Evolutionary conservation across 768 basidiomycete species (phyloP).

Genomic region (Phylloporus sp.): DNA sequence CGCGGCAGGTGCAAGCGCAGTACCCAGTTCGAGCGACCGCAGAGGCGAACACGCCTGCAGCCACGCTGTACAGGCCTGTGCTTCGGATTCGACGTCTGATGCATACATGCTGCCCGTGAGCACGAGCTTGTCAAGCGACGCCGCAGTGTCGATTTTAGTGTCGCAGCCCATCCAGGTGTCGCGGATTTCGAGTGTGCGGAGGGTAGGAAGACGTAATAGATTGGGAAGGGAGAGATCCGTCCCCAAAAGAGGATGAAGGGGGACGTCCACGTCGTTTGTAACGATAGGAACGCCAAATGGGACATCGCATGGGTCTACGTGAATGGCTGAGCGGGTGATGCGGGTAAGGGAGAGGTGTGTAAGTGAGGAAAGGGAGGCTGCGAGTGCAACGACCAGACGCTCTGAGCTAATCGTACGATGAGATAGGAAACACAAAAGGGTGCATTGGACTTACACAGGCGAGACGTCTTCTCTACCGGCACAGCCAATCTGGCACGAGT

Average conservation of each 20-base stretch:
- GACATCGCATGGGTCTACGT: slow-evolving; percentile 48
- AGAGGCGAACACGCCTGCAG: slow-evolving; percentile 22
- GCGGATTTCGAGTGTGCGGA: slow-evolving; percentile 58
- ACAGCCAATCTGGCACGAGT: slow-evolving; percentile 17
- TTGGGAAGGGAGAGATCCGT: slow-evolving; percentile 60
- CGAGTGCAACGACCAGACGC: slow-evolving; percentile 65
- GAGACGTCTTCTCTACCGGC: slow-evolving; percentile 33
- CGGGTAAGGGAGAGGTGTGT: slow-evolving; percentile 55
- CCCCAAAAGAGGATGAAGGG: slow-evolving; percentile 50
- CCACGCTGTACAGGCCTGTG: slow-evolving; percentile 25
- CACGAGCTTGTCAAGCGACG: slow-evolving; percentile 18
- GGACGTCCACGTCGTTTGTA: slow-evolving; percentile 57
- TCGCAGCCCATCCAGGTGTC: slow-evolving; percentile 65
- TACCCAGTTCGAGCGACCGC: slow-evolving; percentile 18
- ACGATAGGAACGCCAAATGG: slow-evolving; percentile 53
- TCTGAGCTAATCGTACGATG: slow-evolving; percentile 36
- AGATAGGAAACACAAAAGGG: neutral
- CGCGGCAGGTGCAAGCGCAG: slow-evolving; percentile 17
- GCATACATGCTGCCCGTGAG: slow-evolving; percentile 32
- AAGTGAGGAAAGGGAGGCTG: slow-evolving; percentile 54
- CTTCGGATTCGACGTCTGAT: slow-evolving; percentile 14
- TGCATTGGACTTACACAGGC: slow-evolving; percentile 36
- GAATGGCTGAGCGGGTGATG: slow-evolving; percentile 63
- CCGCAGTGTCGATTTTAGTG: slow-evolving; percentile 14
- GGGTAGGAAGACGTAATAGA: slow-evolving; percentile 58